phyloP scores from a whole-genome alignment of 768 basidiomycete species.

The Trametes maxima region DNA sequence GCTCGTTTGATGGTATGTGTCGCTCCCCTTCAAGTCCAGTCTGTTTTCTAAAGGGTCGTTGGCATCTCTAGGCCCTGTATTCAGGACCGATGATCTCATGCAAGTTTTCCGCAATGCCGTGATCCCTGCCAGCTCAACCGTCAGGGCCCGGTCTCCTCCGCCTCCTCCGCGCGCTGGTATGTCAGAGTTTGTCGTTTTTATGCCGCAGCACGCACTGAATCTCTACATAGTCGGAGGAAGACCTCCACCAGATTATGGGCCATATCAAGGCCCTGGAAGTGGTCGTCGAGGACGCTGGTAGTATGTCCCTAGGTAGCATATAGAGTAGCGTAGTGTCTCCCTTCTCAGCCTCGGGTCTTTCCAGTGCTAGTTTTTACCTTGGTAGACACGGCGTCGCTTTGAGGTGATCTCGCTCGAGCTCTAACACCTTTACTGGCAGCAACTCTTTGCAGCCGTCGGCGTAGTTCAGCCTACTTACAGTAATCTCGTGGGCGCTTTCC shows the following conservation, averaged over 20 bases:
- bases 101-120: constrained; percentile 79
- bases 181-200: neutral
- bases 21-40: neutral
- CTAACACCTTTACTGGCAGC: no score
- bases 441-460: no score
- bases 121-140: constrained; percentile 60
- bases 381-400: no score
- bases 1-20: constrained; percentile 83
- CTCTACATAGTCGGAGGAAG: constrained; percentile 51
- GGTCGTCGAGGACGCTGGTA: constrained; percentile 46
- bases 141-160: constrained; percentile 55
- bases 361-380: no score
- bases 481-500: no score
- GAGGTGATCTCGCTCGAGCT: no score
- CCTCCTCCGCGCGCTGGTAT: constrained; percentile 50
- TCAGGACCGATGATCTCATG: constrained; percentile 90
- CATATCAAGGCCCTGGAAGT: constrained; percentile 75
- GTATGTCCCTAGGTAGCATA: neutral
- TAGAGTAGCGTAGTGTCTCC: neutral
- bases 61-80: constrained; percentile 69
- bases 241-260: constrained; percentile 85
- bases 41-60: constrained; percentile 9
- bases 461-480: no score
- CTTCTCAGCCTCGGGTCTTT: no score
- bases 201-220: constrained; percentile 1